Percentiles rank a stretch among this genome's conserved stretches.
Conservation (phyloP, 2,329 filamentous ascomycete genomes). For the Venturiaceae sp. region DNA sequence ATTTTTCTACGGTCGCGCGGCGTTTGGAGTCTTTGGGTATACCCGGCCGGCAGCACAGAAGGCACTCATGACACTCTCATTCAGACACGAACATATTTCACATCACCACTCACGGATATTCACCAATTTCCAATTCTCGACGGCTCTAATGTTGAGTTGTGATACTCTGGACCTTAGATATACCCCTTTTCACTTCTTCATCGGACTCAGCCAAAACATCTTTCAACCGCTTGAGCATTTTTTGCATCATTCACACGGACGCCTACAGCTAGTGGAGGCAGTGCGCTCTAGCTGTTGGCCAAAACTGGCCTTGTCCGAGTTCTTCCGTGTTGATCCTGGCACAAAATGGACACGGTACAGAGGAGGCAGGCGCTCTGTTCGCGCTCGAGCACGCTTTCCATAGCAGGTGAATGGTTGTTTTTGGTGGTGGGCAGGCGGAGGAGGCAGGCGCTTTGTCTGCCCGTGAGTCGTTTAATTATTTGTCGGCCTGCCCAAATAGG, state of each 20-base stretch:
- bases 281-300: conserved; percentile 1
- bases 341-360: not conserved
- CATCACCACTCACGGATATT: not conserved
- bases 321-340: not conserved
- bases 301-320: not conserved
- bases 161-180: not conserved
- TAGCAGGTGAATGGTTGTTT: not conserved
- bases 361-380: conserved; percentile 10
- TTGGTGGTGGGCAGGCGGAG: not conserved
- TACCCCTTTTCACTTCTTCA: not conserved
- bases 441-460: not conserved
- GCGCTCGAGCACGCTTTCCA: not conserved
- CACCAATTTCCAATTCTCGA: not conserved
- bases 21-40: not conserved
- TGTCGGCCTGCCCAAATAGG: not conserved
- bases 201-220: not conserved
- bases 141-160: not conserved
- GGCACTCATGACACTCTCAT: not conserved
- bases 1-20: not conserved
- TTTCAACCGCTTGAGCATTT: not conserved
- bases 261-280: conserved; percentile 5
- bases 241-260: not conserved
- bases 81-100: not conserved
- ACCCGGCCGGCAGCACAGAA: not conserved
- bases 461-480: not conserved